A percentile compares a stretch with the other conserved stretches of the same genome.
Evolutionary conservation across 306 rosid genomes (phyloP).

Genomic region (Vicia faba): DNA sequence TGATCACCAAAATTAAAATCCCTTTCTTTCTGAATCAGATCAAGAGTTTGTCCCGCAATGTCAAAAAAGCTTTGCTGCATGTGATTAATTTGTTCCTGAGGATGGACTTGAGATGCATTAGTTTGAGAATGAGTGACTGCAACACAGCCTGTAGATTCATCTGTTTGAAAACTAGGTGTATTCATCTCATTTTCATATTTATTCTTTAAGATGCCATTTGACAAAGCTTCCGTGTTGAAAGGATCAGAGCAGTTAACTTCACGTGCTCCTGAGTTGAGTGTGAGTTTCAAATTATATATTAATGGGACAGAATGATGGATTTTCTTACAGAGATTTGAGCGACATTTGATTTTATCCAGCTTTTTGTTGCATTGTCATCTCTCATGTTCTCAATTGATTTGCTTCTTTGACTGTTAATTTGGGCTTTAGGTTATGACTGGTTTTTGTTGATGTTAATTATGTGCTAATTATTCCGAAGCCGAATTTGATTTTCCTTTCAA

Average conservation of each 20-base stretch:
- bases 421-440: too few species aligned
- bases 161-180: conserved; percentile 52
- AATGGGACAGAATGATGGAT: conserved; percentile 43
- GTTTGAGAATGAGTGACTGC: conserved; percentile 43
- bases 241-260: too few species aligned
- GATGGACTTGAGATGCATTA: conserved; percentile 37
- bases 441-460: too few species aligned
- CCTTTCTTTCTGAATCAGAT: conserved; percentile 41
- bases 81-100: conserved; percentile 36
- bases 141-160: conserved; percentile 50
- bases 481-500: too few species aligned
- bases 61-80: conserved; percentile 40
- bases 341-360: conserved; percentile 38
- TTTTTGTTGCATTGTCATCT: conserved; percentile 40
- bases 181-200: conserved; percentile 47
- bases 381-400: conserved; percentile 41
- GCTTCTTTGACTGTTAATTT: conserved; percentile 39
- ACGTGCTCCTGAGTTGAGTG: conserved; percentile 43
- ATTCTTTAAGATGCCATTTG: conserved; percentile 44
- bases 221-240: conserved; percentile 47
- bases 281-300: conserved; percentile 39
- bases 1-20: conserved; percentile 43
- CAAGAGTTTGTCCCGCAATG: conserved; percentile 43
- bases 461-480: too few species aligned
- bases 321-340: conserved; percentile 43